A percentile compares a stretch with the other conserved stretches of the same genome.
Conservation (phyloP, 2,329 filamentous ascomycete genomes). For the Trichophyton rubrum region DNA sequence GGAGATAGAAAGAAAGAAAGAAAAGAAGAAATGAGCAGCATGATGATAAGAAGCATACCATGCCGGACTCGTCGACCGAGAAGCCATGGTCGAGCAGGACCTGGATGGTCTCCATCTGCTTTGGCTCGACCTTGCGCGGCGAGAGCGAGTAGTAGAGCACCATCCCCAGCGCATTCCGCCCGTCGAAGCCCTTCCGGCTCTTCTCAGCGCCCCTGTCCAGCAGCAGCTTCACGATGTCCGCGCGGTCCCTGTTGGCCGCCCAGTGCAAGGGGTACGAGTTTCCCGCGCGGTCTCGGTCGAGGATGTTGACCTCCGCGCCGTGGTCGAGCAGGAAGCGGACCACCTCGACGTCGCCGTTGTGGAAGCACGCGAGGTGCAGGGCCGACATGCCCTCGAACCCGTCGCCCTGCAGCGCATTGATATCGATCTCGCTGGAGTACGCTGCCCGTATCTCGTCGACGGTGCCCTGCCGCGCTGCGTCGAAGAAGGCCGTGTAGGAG, state of each 20-base stretch:
- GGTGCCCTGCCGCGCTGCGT: neutral
- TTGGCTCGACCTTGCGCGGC: neutral
- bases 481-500: constrained; percentile 1
- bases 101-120: constrained; percentile 3
- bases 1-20: neutral
- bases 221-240: neutral
- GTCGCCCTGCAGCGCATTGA: constrained; percentile 1
- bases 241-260: constrained; percentile 3
- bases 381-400: constrained; percentile 10
- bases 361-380: constrained; percentile 17
- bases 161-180: neutral
- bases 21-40: neutral
- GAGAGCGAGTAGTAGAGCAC: constrained; percentile 4
- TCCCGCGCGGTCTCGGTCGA: neutral
- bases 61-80: constrained; percentile 2
- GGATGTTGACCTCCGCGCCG: constrained; percentile 9
- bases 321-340: constrained; percentile 19
- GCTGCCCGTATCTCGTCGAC: neutral
- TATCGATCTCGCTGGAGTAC: neutral
- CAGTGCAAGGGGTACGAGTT: constrained; percentile 4
- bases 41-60: neutral
- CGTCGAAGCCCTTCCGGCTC: constrained; percentile 2
- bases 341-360: constrained; percentile 16
- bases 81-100: constrained; percentile 2
- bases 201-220: neutral